Conservation (phyloP, 2,329 filamentous ascomycete species). For the Pyrenophora seminiperda region DNA sequence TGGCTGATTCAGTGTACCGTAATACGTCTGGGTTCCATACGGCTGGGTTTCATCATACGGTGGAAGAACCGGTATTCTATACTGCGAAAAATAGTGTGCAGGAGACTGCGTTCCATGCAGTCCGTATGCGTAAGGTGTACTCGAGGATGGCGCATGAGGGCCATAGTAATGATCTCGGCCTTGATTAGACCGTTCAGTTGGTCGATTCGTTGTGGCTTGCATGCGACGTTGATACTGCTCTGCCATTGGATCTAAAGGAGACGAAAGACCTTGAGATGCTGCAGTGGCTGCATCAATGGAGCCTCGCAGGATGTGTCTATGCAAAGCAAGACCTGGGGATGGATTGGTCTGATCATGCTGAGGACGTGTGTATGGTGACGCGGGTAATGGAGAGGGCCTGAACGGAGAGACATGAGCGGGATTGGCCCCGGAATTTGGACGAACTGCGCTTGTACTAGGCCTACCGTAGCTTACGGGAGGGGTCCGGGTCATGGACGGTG, state of each 20-base stretch:
- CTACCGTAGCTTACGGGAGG: neutral
- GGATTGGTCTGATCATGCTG: constrained; percentile 3
- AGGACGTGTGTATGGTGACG: constrained; percentile 29
- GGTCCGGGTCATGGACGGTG: neutral
- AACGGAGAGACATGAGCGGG: constrained; percentile 5
- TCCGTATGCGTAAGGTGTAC: too few species aligned
- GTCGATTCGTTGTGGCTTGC: constrained; percentile 8
- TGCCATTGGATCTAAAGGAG: constrained; percentile 34
- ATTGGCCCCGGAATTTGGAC: neutral
- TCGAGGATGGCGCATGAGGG: too few species aligned
- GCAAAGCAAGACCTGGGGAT: neutral
- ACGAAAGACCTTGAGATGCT: constrained; percentile 26
- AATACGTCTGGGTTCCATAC: too few species aligned
- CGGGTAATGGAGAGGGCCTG: constrained; percentile 25
- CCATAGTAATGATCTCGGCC: neutral
- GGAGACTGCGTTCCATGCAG: too few species aligned
- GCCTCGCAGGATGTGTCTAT: neutral
- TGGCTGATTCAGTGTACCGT: neutral
- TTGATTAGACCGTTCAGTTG: neutral
- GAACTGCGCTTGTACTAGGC: neutral
- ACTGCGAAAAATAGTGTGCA: too few species aligned
- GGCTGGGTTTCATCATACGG: too few species aligned
- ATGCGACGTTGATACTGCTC: constrained; percentile 18
- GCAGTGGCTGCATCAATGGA: constrained; percentile 27
- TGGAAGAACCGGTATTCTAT: too few species aligned